Evolutionary conservation across 2,329 filamentous ascomycete species (phyloP), one percentile per base, ranked within the genome.

Genomic region (Apiospora koreana): DNA sequence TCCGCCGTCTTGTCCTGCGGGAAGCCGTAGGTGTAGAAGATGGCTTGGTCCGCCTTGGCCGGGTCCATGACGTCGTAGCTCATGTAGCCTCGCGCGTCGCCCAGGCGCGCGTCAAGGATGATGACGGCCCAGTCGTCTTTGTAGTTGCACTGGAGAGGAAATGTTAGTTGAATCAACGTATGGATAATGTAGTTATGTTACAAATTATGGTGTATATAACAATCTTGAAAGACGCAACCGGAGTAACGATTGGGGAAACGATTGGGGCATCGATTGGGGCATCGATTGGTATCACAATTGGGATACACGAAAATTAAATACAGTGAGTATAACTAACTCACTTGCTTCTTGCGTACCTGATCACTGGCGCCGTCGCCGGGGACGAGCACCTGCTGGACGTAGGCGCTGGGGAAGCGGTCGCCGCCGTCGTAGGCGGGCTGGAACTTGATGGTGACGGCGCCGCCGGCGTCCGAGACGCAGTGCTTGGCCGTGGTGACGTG

Each of bases 41-140:
- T 38, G 73, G 71, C 42, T 68, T 72, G 38, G 72, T 73, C 50
- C 71, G 65, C 16, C 38, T 66, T 31, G 46, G 73, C 62, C 1
- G 18, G 12, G 64, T 68, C 46, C 38, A 73, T 62, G 9, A 71
- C 43, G 66, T 71, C 69, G 62, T 73, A 72, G 28, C 76, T 76
- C n/a, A 78, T 73, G 68, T 71, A 76, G 31, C 77, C 77, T 23
- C 70, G 71, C n/a, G 70, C 21, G 9, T 76, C 73, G 23, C 77
- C 77, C 1, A 77, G 72, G 58, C 76, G 75, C 10, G 73, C 62
- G 62, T 73, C 71, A 23, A 78, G 72, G 64, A 78, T 71, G 50
- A 77, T 70, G 46, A 78, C 74, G 58, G 76, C 74, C 75, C 76
- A 78, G 73, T 78, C 77, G 14, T 71, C 70, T 70, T 75, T 74